Evolutionary conservation across 169 alveolate genomes (phyloP).

Genomic region (Eimeria praecox): DNA sequence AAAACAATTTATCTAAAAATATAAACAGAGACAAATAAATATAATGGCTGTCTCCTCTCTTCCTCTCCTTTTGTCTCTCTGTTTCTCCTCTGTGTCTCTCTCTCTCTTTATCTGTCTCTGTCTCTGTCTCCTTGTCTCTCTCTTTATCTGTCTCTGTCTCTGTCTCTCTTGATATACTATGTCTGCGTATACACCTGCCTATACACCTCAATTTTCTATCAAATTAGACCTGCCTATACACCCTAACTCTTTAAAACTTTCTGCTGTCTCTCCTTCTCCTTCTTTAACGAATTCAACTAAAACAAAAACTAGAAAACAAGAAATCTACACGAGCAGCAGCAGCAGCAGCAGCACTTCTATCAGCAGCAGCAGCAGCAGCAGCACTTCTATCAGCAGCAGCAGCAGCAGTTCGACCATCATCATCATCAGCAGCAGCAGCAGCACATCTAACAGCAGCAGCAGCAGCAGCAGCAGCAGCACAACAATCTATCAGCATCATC

Average conservation of each 20-base stretch:
- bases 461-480: slow-evolving; percentile 29
- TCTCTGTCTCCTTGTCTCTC: no score
- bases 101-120: not conserved
- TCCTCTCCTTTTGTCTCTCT: not conserved
- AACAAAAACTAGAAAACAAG: no score
- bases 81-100: not conserved
- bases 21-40: not conserved
- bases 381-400: not conserved
- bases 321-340: not conserved
- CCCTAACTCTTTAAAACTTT: no score
- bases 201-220: no score
- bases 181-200: no score
- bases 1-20: not conserved
- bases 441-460: not conserved
- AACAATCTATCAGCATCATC: no score
- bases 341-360: not conserved
- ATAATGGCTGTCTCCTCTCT: not conserved
- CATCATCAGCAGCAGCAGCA: not conserved
- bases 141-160: not conserved
- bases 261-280: no score
- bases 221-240: no score
- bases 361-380: not conserved
- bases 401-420: not conserved
- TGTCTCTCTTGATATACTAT: no score
- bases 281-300: no score